Conservation (phyloP, 1,284 basidiomycete species). For the Leccinum pallidistipes region DNA sequence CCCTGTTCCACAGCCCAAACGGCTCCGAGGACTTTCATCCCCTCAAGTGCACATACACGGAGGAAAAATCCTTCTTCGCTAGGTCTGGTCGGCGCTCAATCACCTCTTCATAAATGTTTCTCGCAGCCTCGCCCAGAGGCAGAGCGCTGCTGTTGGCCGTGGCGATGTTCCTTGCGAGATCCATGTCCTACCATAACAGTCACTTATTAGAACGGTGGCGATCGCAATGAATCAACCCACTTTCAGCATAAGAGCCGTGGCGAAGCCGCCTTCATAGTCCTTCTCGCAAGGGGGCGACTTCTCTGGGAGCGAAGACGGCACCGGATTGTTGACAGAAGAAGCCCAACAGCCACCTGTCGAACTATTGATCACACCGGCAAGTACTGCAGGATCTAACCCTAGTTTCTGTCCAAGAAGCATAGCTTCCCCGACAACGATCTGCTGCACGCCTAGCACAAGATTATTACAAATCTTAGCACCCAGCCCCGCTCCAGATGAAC, state of each 20-base stretch:
- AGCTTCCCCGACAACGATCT: constrained; percentile 78
- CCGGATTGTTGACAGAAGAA: constrained; percentile 85
- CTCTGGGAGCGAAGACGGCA: constrained; percentile 68
- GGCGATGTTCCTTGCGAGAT: constrained; percentile 68
- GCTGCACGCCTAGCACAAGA: constrained; percentile 74
- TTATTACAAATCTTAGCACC: constrained; percentile 91
- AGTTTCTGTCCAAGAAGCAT: constrained; percentile 83
- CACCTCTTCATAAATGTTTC: constrained; percentile 57
- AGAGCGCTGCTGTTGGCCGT: constrained; percentile 50
- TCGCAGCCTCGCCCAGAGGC: constrained; percentile 65
- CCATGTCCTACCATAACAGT: constrained; percentile 63
- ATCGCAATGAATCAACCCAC: constrained; percentile 36
- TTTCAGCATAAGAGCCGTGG: constrained; percentile 84
- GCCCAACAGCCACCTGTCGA: constrained; percentile 86
- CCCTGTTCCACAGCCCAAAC: not conserved
- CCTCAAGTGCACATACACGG: constrained; percentile 67
- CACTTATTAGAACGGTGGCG: constrained; percentile 2
- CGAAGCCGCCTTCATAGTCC: constrained; percentile 83
- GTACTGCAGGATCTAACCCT: constrained; percentile 71
- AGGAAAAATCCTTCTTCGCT: constrained; percentile 74
- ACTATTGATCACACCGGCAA: constrained; percentile 81
- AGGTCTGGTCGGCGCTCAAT: constrained; percentile 57
- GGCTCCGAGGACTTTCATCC: constrained; percentile 8
- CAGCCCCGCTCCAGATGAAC: constrained; percentile 81
- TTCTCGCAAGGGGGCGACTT: constrained; percentile 81